A percentile compares a stretch with the other conserved stretches of the same genome.
Evolutionary conservation across 495 filamentous ascomycete species (phyloP).

Genomic region (Letharia columbiana): DNA sequence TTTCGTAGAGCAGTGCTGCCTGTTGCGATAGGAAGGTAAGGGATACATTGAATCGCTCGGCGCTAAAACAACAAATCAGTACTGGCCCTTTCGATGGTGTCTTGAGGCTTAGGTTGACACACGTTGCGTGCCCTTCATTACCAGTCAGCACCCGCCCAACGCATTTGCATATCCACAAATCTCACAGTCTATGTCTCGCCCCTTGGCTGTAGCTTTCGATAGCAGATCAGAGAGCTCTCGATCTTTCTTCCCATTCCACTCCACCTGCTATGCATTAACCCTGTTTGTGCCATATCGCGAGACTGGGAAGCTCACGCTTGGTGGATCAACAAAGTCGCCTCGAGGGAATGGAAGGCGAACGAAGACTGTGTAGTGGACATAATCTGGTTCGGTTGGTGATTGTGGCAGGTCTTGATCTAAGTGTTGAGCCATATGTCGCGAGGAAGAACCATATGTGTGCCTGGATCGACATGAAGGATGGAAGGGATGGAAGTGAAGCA

Average conservation of each 20-base stretch:
- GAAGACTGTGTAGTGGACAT: constrained; percentile 52
- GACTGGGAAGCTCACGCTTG: constrained; percentile 49
- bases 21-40: constrained; percentile 87
- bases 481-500: background rate
- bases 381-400: background rate
- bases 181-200: constrained; percentile 77
- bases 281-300: constrained; percentile 13
- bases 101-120: constrained; percentile 29
- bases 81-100: constrained; percentile 13
- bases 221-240: constrained; percentile 83
- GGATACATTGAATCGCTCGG: constrained; percentile 60
- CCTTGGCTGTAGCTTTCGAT: constrained; percentile 57
- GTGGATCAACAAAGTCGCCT: constrained; percentile 82
- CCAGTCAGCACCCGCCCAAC: constrained; percentile 30
- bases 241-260: constrained; percentile 76
- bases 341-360: constrained; percentile 82
- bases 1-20: constrained; percentile 89
- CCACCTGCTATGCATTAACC: constrained; percentile 38
- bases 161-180: constrained; percentile 5
- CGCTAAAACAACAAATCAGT: constrained; percentile 33
- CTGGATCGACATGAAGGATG: background rate
- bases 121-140: constrained; percentile 70
- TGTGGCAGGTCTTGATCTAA: background rate
- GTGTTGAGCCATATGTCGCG: background rate
- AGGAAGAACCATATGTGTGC: too few species aligned